phyloP scores from a whole-genome alignment of 148 eudicot species.

The Rhododendron kiyosumense region DNA sequence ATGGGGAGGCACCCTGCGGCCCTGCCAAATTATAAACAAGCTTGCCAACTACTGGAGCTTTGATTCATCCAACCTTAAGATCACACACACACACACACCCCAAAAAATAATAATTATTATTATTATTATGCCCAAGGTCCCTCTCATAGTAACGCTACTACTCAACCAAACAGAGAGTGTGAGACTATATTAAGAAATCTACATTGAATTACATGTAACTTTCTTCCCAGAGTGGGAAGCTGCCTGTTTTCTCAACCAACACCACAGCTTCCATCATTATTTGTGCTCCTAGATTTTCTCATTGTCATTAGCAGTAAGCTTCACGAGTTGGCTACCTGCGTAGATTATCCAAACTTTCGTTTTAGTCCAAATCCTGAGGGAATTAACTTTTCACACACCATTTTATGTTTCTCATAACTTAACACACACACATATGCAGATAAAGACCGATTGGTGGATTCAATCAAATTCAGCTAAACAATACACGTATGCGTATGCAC shows the following conservation, averaged over 20 bases:
- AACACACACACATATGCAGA: neutral
- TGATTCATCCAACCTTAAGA: neutral
- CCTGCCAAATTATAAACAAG: neutral
- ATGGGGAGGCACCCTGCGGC: neutral
- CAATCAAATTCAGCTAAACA: neutral
- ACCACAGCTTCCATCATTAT: neutral
- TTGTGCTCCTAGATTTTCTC: neutral
- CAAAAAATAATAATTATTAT: neutral
- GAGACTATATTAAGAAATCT: neutral
- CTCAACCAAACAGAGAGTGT: neutral
- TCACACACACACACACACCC: too few species aligned
- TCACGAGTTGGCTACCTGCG: neutral
- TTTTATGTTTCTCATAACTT: neutral
- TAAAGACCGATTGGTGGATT: neutral
- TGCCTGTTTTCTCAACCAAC: neutral
- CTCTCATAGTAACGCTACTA: neutral
- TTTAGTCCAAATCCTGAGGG: neutral
- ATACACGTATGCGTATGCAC: neutral
- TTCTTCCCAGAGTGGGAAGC: neutral
- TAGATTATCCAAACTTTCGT: neutral
- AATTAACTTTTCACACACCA: neutral
- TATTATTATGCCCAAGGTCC: neutral
- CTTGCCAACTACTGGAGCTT: neutral
- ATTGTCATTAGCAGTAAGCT: neutral
- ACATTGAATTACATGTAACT: neutral